Evolutionary conservation across 2,329 filamentous ascomycete genomes (phyloP).

Genomic region (Zalaria sp.): DNA sequence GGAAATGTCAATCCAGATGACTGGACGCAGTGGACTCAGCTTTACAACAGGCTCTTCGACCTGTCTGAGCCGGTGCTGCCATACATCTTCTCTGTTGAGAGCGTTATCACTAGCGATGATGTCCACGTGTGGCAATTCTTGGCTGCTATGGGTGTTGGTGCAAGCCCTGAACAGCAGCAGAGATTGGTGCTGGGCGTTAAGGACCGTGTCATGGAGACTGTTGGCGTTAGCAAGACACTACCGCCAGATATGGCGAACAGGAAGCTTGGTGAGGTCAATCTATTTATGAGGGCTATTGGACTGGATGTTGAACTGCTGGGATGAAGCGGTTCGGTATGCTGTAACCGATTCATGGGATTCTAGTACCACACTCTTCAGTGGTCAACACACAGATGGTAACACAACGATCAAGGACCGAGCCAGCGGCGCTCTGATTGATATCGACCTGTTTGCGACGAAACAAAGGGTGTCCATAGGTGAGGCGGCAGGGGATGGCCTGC

Average conservation of each 20-base stretch:
- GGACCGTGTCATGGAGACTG: slow-evolving; percentile 94
- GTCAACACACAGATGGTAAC: too few relatives aligned
- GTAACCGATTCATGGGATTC: too few relatives aligned
- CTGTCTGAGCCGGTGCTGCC: slow-evolving; percentile 70
- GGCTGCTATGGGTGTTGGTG: slow-evolving; percentile 85
- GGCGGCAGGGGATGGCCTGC: too few relatives aligned
- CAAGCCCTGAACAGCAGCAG: slow-evolving; percentile 88
- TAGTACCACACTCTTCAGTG: too few relatives aligned
- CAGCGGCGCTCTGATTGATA: too few relatives aligned
- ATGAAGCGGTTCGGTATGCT: slow-evolving; percentile 19
- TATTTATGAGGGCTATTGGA: slow-evolving; percentile 98
- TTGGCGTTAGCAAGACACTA: slow-evolving; percentile 74
- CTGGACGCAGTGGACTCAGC: slow-evolving; percentile 68
- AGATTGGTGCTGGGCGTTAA: slow-evolving; percentile 89
- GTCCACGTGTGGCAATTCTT: slow-evolving; percentile 98
- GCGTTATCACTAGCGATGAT: slow-evolving; percentile 63
- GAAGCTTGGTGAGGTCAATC: slow-evolving; percentile 80
- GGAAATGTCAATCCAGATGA: slow-evolving; percentile 55
- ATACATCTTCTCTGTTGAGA: slow-evolving; percentile 80
- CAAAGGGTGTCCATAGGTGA: too few relatives aligned
- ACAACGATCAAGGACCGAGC: too few relatives aligned
- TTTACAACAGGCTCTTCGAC: slow-evolving; percentile 81
- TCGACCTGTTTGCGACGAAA: too few relatives aligned
- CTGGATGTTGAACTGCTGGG: slow-evolving; percentile 75
- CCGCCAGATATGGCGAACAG: slow-evolving; percentile 73